phyloP scores from a whole-genome alignment of 2,329 filamentous ascomycete genomes.

The Neonectria magnoliae region DNA sequence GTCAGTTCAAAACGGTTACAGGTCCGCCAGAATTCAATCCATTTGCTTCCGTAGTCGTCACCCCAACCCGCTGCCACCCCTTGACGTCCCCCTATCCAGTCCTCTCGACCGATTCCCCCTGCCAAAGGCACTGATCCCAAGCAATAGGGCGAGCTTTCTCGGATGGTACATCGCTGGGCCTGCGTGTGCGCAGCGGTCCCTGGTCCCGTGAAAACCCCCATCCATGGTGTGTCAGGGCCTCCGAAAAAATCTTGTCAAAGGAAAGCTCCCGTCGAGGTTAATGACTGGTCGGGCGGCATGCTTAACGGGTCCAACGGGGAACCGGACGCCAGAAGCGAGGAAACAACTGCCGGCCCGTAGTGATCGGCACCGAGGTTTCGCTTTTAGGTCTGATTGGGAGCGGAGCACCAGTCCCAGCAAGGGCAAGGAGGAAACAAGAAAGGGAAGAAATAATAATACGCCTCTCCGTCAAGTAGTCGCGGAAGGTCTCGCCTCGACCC shows the following conservation, averaged over 20 bases:
- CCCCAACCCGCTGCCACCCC: neutral
- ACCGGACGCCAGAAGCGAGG: neutral
- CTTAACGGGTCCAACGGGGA: neutral
- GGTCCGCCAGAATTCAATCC: constrained; percentile 5
- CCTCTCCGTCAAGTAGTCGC: neutral
- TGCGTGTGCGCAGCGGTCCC: constrained; percentile 6
- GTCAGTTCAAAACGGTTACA: constrained; percentile 6
- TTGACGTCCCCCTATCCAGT: constrained; percentile 4
- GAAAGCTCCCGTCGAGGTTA: neutral
- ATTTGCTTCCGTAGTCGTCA: constrained; percentile 6
- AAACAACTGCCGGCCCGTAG: constrained; percentile 14
- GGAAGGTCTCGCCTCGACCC: neutral
- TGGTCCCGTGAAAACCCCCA: constrained; percentile 10
- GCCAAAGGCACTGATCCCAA: constrained; percentile 5
- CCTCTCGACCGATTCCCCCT: constrained; percentile 10
- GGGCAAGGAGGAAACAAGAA: neutral
- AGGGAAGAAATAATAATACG: neutral
- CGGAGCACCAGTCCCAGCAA: neutral
- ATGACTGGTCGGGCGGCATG: constrained; percentile 5
- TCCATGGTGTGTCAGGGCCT: constrained; percentile 14
- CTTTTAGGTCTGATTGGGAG: neutral
- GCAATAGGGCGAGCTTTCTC: neutral
- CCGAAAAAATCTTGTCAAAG: neutral
- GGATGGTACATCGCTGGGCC: constrained; percentile 1
- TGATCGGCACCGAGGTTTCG: constrained; percentile 1